Percentiles rank a stretch among this genome's conserved stretches.
Evolutionary conservation across 2,329 filamentous ascomycete species (phyloP).

Genomic region (Ophiocordyceps australis): DNA sequence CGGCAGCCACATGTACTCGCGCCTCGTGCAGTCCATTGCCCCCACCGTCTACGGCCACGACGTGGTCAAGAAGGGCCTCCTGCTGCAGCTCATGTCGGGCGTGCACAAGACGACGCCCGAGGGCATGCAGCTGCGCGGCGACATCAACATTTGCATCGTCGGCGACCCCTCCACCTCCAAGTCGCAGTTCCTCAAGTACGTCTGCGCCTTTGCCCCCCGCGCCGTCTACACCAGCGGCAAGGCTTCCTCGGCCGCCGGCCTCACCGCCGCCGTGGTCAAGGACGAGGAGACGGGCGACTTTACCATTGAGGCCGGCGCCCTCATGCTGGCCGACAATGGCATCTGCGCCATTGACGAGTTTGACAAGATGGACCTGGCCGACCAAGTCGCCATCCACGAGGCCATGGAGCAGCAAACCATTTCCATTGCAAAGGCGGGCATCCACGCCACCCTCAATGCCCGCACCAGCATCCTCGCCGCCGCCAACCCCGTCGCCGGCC

Average conservation of each 20-base stretch:
- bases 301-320: conserved; percentile 91
- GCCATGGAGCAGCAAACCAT: conserved; percentile 99
- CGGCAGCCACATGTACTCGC: conserved; percentile 84
- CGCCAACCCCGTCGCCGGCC: conserved; percentile 85
- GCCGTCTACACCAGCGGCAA: conserved; percentile 97
- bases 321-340: conserved; percentile 94
- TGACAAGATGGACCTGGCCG: conserved; percentile 96
- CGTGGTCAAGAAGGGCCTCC: conserved; percentile 90
- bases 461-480: conserved; percentile 90
- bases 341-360: conserved; percentile 99
- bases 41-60: conserved; percentile 96
- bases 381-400: conserved; percentile 98
- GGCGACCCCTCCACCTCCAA: conserved; percentile 95
- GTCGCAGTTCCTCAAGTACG: conserved; percentile 95
- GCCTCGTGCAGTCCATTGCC: conserved; percentile 82
- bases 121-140: conserved; percentile 87
- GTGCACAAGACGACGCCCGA: conserved; percentile 83
- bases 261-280: conserved; percentile 92
- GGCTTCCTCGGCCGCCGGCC: conserved; percentile 89
- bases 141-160: conserved; percentile 97
- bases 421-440: conserved; percentile 94
- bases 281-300: conserved; percentile 98
- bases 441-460: conserved; percentile 92
- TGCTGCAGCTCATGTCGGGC: conserved; percentile 91
- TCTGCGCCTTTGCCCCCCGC: conserved; percentile 89